phyloP scores from a whole-genome alignment of 164 flowering plant genomes.

The Santalum album region DNA sequence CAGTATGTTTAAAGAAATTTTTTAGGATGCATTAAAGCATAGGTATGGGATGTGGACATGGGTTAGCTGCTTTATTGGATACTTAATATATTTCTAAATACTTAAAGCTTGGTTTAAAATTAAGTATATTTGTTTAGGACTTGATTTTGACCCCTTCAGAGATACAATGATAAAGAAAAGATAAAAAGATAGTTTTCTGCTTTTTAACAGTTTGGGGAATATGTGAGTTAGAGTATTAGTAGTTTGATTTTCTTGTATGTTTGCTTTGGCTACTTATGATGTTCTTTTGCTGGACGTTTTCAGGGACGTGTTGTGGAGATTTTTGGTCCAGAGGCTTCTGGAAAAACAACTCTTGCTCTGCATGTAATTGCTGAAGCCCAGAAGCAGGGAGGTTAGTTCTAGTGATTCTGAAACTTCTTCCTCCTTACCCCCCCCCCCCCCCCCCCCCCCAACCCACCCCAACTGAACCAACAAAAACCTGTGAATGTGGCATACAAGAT shows the following conservation, averaged over 20 bases:
- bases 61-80: background rate
- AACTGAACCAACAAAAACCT: no score
- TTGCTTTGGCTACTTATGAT: no score
- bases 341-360: constrained; percentile 93
- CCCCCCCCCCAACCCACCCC: background rate
- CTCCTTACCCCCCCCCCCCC: background rate
- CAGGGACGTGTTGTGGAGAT: constrained; percentile 97
- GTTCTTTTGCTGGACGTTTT: constrained; percentile 6
- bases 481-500: no score
- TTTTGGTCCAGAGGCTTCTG: constrained; percentile 98
- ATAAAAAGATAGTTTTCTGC: no score
- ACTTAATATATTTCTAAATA: no score
- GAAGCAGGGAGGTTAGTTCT: constrained; percentile 69
- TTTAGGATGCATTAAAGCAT: background rate
- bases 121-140: no score
- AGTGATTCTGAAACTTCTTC: background rate
- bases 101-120: no score
- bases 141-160: no score
- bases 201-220: no score
- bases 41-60: background rate
- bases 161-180: no score
- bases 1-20: background rate
- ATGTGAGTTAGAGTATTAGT: no score
- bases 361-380: constrained; percentile 96
- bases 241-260: no score